These are phyloP conservation scores for Rhododendron henanense DNA, from an alignment of 148 eudicot genomes.

Conservation along the genomic window DNA sequence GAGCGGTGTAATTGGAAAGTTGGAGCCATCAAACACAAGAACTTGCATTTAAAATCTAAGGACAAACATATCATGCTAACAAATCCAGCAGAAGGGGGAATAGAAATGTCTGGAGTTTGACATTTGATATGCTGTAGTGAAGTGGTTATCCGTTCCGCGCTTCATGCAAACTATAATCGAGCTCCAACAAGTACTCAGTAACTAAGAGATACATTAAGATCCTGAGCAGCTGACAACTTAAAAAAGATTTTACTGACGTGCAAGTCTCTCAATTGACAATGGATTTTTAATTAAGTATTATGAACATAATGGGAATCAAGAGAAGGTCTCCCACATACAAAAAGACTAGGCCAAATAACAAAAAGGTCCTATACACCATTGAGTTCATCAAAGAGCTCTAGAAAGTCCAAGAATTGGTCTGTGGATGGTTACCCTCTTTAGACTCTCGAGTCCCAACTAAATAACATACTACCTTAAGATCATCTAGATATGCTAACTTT, in stretches of 20 bases:
- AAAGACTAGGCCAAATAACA: not conserved
- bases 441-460: not conserved
- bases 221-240: not conserved
- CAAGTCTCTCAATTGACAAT: not conserved
- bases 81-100: not conserved
- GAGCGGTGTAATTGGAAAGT: not conserved
- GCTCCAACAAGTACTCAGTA: not conserved
- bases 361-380: not conserved
- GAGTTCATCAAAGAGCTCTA: not conserved
- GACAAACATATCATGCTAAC: not conserved
- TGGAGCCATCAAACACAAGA: not conserved
- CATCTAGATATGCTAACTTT: not conserved
- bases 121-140: not conserved
- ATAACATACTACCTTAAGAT: not conserved
- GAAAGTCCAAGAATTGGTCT: not conserved
- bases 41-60: not conserved
- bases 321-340: not conserved
- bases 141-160: not conserved
- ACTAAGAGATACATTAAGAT: not conserved
- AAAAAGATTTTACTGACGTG: not conserved
- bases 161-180: not conserved
- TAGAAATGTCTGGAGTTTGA: not conserved
- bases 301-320: not conserved
- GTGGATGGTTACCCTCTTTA: not conserved
- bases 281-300: not conserved